Evolutionary conservation across 169 alveolate genomes (phyloP).

Genomic region (Eimeria falciformis): DNA sequence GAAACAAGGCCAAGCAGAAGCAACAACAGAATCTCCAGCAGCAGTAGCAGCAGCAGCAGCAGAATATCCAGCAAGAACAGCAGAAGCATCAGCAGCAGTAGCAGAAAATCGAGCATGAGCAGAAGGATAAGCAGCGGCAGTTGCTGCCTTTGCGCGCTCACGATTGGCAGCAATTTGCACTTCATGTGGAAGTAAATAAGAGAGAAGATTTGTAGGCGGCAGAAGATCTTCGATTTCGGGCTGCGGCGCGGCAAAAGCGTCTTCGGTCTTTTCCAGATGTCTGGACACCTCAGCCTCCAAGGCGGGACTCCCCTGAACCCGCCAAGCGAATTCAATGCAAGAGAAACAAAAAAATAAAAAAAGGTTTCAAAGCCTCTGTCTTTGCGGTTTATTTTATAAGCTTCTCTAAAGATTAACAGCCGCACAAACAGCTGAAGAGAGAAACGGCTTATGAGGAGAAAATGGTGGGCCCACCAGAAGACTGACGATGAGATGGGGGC

Average conservation of each 20-base stretch:
- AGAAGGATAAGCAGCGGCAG: neutral
- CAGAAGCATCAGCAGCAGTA: constrained; percentile 22
- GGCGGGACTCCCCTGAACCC: constrained; percentile 9
- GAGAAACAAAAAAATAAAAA: too few relatives aligned
- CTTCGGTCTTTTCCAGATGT: constrained; percentile 10
- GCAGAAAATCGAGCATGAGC: constrained; percentile 7
- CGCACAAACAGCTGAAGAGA: too few relatives aligned
- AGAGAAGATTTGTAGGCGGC: neutral
- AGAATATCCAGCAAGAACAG: neutral
- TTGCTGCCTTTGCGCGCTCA: neutral
- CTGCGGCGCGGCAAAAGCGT: neutral
- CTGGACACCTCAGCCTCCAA: constrained; percentile 21
- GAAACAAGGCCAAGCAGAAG: neutral
- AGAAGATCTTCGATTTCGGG: neutral
- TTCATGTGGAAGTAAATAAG: neutral
- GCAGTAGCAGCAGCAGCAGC: constrained; percentile 6
- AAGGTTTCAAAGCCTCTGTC: too few relatives aligned
- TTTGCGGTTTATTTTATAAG: too few relatives aligned
- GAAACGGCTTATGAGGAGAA: too few relatives aligned
- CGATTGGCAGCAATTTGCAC: neutral
- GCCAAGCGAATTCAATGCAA: neutral
- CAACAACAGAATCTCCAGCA: neutral
- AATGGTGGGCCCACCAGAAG: neutral
- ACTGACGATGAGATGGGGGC: neutral
- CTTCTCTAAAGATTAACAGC: too few relatives aligned